phyloP scores from a whole-genome alignment of 1,284 basidiomycete species.

The Fomes fomentarius region DNA sequence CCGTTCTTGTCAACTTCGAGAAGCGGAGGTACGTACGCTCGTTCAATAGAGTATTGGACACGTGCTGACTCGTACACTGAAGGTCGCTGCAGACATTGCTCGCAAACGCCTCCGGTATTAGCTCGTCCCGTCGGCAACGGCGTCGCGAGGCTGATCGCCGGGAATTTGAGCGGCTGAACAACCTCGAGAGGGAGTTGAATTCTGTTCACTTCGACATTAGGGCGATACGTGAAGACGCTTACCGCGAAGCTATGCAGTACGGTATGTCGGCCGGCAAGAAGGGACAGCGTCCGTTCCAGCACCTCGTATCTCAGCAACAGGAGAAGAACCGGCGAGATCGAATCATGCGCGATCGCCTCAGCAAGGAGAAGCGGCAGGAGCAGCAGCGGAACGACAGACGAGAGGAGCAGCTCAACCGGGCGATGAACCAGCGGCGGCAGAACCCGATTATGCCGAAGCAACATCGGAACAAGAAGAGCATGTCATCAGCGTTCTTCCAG shows the following conservation, averaged over 20 bases:
- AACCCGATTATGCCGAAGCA: slow-evolving; percentile 61
- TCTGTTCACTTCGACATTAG: slow-evolving; percentile 66
- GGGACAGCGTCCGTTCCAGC: slow-evolving; percentile 67
- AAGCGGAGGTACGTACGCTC: slow-evolving; percentile 67
- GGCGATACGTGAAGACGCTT: slow-evolving; percentile 71
- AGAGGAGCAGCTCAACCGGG: slow-evolving; percentile 72
- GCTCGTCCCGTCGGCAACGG: slow-evolving; percentile 45
- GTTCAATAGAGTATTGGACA: neutral
- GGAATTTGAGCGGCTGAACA: slow-evolving; percentile 74
- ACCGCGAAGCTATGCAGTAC: slow-evolving; percentile 58
- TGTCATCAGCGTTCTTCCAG: slow-evolving; percentile 77
- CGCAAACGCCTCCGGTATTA: slow-evolving; percentile 48
- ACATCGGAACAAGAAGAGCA: slow-evolving; percentile 82
- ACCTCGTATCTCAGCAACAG: slow-evolving; percentile 60
- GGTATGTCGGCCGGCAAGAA: slow-evolving; percentile 50
- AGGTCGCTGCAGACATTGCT: slow-evolving; percentile 72
- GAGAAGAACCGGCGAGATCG: slow-evolving; percentile 82
- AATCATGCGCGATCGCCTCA: slow-evolving; percentile 62
- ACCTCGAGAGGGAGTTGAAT: slow-evolving; percentile 68
- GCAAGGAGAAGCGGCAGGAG: slow-evolving; percentile 74
- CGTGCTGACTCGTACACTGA: slow-evolving; percentile 6
- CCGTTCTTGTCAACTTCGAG: slow-evolving; percentile 74
- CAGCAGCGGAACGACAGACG: slow-evolving; percentile 70
- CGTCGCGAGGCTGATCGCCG: slow-evolving; percentile 61
- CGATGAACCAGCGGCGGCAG: slow-evolving; percentile 60